Evolutionary conservation across 2,329 filamentous ascomycete genomes (phyloP).

Genomic region (Sphaerulina vaccinii): DNA sequence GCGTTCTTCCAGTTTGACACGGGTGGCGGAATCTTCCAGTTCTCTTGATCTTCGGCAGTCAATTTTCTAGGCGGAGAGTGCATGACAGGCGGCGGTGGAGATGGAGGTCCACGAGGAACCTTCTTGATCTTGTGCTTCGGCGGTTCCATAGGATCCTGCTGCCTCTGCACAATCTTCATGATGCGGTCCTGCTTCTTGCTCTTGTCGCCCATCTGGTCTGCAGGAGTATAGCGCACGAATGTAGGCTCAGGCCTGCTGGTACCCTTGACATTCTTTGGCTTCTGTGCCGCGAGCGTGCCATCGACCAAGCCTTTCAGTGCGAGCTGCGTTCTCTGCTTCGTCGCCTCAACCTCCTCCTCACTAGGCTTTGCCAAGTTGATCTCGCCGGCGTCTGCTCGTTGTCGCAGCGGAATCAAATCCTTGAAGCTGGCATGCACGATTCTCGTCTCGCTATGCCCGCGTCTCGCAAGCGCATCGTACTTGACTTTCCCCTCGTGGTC

Average conservation of each 20-base stretch:
- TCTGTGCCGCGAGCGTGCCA: conserved; percentile 86
- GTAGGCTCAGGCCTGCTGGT: conserved; percentile 81
- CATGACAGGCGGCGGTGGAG: conserved; percentile 89
- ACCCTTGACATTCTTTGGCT: conserved; percentile 89
- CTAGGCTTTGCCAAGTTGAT: conserved; percentile 82
- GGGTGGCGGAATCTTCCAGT: conserved; percentile 87
- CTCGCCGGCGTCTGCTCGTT: conserved; percentile 89
- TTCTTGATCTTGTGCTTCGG: conserved; percentile 99
- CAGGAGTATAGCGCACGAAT: conserved; percentile 92
- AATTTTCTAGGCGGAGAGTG: conserved; percentile 92
- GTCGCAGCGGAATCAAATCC: conserved; percentile 88
- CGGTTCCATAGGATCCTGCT: conserved; percentile 92
- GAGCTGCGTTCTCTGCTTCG: conserved; percentile 83
- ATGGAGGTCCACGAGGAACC: conserved; percentile 88
- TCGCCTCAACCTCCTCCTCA: conserved; percentile 77
- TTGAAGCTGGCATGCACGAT: conserved; percentile 96
- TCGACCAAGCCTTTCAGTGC: conserved; percentile 79
- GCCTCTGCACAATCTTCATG: conserved; percentile 95
- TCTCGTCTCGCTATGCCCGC: conserved; percentile 78
- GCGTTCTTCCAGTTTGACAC: conserved; percentile 99
- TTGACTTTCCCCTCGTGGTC: conserved; percentile 90
- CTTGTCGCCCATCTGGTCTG: conserved; percentile 91
- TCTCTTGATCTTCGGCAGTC: conserved; percentile 94
- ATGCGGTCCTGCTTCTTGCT: conserved; percentile 88
- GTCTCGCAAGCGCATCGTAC: conserved; percentile 89